These are phyloP conservation scores for Sclerotinia glacialis DNA, from an alignment of 2,329 filamentous ascomycete species.

Conservation along the genomic window DNA sequence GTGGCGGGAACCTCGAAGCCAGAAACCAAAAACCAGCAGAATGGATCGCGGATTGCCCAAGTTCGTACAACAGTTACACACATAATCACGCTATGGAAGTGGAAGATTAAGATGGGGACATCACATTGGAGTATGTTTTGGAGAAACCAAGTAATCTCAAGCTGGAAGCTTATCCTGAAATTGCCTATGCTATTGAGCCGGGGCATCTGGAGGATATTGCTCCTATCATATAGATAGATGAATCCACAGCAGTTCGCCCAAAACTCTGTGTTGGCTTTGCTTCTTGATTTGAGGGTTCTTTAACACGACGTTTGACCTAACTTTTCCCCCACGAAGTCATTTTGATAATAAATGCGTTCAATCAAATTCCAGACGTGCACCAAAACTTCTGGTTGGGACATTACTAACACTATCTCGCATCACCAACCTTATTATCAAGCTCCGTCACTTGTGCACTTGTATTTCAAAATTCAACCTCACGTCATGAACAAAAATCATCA, in stretches of 20 bases:
- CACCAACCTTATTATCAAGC: too few species aligned
- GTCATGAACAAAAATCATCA: neutral
- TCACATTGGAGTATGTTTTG: neutral
- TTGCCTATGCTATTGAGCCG: neutral
- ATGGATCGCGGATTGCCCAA: too few species aligned
- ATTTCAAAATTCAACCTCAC: neutral
- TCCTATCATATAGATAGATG: too few species aligned
- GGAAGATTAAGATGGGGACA: neutral
- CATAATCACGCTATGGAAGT: neutral
- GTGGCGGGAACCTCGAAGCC: too few species aligned
- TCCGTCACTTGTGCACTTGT: neutral
- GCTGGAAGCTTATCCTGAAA: neutral
- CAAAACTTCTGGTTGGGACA: neutral
- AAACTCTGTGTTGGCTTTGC: too few species aligned
- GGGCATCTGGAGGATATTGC: neutral
- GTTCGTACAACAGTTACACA: too few species aligned
- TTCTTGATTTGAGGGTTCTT: neutral
- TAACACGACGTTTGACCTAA: neutral
- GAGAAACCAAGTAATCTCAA: neutral
- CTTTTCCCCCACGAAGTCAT: neutral
- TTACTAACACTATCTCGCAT: neutral
- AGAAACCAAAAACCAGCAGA: too few species aligned
- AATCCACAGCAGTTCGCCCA: too few species aligned
- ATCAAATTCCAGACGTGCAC: neutral
- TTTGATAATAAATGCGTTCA: neutral